Base-by-base conservation (phyloP, 2,329 filamentous ascomycete species). In the Colletotrichum australisinense region DNA sequence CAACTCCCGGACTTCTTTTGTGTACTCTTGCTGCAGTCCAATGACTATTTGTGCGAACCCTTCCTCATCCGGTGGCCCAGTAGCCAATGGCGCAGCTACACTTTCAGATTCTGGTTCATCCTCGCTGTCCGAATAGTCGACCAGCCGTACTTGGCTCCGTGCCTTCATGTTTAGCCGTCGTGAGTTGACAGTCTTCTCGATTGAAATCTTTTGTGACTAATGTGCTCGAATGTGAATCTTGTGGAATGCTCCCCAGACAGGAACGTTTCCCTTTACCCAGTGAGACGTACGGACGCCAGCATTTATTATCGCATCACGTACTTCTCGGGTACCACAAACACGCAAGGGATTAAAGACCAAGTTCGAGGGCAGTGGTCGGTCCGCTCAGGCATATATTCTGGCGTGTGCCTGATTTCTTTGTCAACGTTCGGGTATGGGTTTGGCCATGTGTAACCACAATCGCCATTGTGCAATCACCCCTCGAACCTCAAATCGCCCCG, bases 21-120 rank as follows among this genome's bases (percentile, higher is more conserved):
- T 66, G 49, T 73, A 73, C 19, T 62, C 42, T 1, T 62, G 38
- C 24, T 71, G 70, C 24, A 73, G 30, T 11, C 32, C 53, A 2
- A 73, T 65, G 7, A 73, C 69, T 58, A 69, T 63, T 16, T 30
- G 30, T 1, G 69, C 65, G 3, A 72, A 30, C 30, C 68, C 69
- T n/a, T 69, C 68, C 22, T 58, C 64, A 35, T 24, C 30, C 4
- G 11, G 28, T 8, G 58, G 67, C 28, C 63, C 52, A 6, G 65
- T 38, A 14, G 64, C 32, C 8, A 5, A 26, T 55, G 19, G 42
- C 5, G 1, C 26, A 8, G 30, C 11, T n/a, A 2, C 8, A 11
- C 5, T 7, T n/a, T 49, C 42, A 11, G 42, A n/a, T 22, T 49
- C 8, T 9, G 42, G 7, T 19, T n/a, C 42, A 22, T 22, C 42